Base-by-base conservation (phyloP, 2,329 filamentous ascomycete genomes). In the Ambrosiella beaveri region DNA sequence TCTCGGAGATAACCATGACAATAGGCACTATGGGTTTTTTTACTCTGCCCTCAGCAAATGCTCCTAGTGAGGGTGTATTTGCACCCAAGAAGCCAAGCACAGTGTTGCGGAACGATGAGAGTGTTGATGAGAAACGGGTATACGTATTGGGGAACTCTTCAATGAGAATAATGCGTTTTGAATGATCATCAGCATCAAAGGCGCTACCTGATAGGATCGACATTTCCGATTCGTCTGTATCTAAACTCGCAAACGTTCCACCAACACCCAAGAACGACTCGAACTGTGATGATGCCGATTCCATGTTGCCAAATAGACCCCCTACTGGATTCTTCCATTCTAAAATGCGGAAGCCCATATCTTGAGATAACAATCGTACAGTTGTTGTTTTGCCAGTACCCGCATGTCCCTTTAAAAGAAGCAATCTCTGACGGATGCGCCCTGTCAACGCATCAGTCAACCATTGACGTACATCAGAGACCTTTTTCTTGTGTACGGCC, bases 381-480 rank as follows among this genome's bases (percentile, higher is more conserved):
- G 91, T 95, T 0, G 88, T 89, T 0, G 93, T 97, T 71, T 98
- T 98, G 37, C 88, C 93, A 39, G 87, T 86, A 17, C 93, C 93
- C 47, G 93, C 90, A 39, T 89, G 82, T 9, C 93, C 93, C 69
- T 94, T 95, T 49, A 98, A 74, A 36, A 98, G 75, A 59, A 96
- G 76, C 59, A 96, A 67, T 61, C 86, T 79, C 73, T 95, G 82
- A 61, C 79, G 74, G 68, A 79, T 70, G 41, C 74, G 73, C 13
- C 87, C 86, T 35, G 70, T 68, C 62, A 88, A 78, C 15, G 88
- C 86, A 65, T 84, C 80, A 49, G 86, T 80, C 39, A 98, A 72
- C 90, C 93, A 97, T 60, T 72, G 76, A 60, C 82, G 80, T 51
- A 97, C 90, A 70, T 97, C 90, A 1, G 80, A 72, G 5, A 97